Evolutionary conservation across 768 basidiomycete species (phyloP).

Genomic region (Amanita rubescens): DNA sequence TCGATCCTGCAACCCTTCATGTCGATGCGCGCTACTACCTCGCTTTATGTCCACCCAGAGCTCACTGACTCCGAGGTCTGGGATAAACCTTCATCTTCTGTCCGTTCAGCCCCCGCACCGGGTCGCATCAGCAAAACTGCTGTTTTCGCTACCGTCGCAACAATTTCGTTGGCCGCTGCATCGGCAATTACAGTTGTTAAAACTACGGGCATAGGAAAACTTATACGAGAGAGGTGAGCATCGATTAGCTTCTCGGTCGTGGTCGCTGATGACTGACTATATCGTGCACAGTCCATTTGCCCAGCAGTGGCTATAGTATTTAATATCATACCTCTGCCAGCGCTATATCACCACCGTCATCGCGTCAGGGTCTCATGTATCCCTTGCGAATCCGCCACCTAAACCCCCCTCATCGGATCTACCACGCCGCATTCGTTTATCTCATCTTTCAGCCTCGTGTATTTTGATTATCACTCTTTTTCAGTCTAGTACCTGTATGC

Average conservation of each 20-base stretch:
- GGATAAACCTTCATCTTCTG: slow-evolving; percentile 16
- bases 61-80: slow-evolving; percentile 34
- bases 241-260: not conserved
- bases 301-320: slow-evolving; percentile 10
- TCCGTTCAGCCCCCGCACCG: not conserved
- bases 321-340: not conserved
- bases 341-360: not conserved
- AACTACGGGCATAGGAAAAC: slow-evolving; percentile 20
- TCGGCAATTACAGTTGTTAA: slow-evolving; percentile 26
- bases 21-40: slow-evolving; percentile 30
- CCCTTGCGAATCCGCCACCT: not conserved
- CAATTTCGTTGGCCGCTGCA: slow-evolving; percentile 24
- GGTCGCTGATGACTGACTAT: not conserved
- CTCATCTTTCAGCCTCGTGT: slow-evolving; percentile 1
- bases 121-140: slow-evolving; percentile 8
- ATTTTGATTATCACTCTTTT: not conserved
- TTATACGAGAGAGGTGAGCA: slow-evolving; percentile 23
- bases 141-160: slow-evolving; percentile 23
- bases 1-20: not conserved
- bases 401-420: not conserved
- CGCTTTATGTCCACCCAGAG: slow-evolving; percentile 32
- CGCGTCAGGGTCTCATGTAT: not conserved
- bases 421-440: not conserved
- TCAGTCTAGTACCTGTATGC: not conserved
- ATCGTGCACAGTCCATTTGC: slow-evolving; percentile 4